Evolutionary conservation across 768 basidiomycete species (phyloP).

Genomic region (Auricularia sp.): DNA sequence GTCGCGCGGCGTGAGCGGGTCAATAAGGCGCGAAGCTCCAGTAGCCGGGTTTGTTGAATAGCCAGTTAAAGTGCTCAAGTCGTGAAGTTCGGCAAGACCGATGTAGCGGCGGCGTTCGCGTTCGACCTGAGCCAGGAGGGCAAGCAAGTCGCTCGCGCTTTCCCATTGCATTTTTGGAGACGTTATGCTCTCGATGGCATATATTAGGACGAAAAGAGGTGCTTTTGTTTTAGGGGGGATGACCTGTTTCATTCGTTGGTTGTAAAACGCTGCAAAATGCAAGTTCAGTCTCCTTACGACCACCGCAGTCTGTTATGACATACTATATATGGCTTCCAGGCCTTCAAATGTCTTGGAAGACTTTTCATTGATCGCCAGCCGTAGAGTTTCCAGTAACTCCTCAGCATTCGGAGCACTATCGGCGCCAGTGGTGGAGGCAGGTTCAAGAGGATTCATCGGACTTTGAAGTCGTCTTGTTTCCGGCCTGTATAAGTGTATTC

Average conservation of each 20-base stretch:
- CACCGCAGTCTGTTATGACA: neutral
- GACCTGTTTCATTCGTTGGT: neutral
- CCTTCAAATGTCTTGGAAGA: neutral
- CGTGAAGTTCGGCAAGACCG: neutral
- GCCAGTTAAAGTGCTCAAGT: neutral
- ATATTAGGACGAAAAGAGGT: neutral
- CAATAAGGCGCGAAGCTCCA: neutral
- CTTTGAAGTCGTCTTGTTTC: no score
- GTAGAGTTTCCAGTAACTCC: no score
- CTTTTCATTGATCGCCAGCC: no score
- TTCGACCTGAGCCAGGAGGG: neutral
- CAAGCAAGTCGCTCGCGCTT: neutral
- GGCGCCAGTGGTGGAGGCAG: no score
- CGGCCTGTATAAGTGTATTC: no score
- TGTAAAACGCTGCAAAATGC: neutral
- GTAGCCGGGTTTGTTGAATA: neutral
- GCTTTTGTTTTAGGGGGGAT: neutral
- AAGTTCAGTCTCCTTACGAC: neutral
- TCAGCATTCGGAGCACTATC: no score
- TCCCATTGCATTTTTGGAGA: neutral
- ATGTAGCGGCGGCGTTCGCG: neutral
- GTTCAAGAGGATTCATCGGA: no score
- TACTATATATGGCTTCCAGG: neutral
- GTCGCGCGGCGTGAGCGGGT: neutral
- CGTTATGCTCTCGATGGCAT: neutral